Base-by-base conservation (phyloP, 129 eudicot genomes). In the Cynara cardunculus region DNA sequence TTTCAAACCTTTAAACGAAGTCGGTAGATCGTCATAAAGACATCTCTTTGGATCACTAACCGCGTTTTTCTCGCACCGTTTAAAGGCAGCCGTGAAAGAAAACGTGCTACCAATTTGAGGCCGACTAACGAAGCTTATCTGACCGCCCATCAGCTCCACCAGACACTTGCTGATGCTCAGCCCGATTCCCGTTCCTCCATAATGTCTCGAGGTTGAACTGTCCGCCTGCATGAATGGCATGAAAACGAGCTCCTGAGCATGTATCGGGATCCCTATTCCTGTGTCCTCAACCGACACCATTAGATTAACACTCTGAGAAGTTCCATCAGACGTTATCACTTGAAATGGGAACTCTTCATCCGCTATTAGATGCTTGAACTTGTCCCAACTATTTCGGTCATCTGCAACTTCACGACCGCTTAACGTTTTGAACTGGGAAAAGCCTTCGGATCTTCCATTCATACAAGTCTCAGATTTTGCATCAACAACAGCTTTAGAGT, bases 221-320 rank as follows among this genome's bases (percentile, higher is more conserved):
- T 91, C 98, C 0, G 96, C 98, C 73, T 93, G 98, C 98, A 93
- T 89, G 46, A 93, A 93, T 0, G 98, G 98, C 69, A 87, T 93
- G 81, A 90, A 93, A 37, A 93, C 87, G 9, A 83, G 89, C 61
- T 90, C 87, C 80, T 93, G 98, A 18, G 96, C 94, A 16, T 82
- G 84, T 80, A 87, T 79, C 14, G 98, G 96, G 32, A 93, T 93
- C 74, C 98, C 98, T 8, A 93, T 89, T 61, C 98, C 98, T 0
- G 98, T 93, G 81, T 93, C 98, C 22, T 93, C 98, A 27, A 93
- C 98, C 27, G 87, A 85, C 21, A 93, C 94, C 90, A 86, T 85
- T 56, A 93, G 73, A 24, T 82, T 73, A n/a, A 93, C 93, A 66
- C 81, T 84, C 49, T 86, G 89, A 21, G 77, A 61, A 35, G 39